These are phyloP conservation scores for Taiozyma sp. DNA, from an alignment of 1,139 yeast species.

Conservation along the genomic window DNA sequence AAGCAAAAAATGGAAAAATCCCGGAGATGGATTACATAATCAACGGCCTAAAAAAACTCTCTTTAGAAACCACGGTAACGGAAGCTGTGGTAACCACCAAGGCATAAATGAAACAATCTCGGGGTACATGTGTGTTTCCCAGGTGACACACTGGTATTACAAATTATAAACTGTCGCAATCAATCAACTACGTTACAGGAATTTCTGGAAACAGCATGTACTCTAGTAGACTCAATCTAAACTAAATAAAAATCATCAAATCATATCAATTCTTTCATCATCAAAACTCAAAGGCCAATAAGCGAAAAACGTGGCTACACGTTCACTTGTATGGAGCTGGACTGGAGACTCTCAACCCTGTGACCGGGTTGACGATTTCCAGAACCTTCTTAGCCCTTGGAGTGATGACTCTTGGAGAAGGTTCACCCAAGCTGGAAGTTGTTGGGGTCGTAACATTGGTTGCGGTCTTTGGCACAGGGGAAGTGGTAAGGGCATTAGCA, in stretches of 20 bases:
- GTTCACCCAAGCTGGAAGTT: constrained; percentile 8
- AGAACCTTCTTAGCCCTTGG: constrained; percentile 58
- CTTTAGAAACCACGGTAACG: too few species aligned
- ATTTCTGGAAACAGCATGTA: not conserved
- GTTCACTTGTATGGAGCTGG: constrained; percentile 34
- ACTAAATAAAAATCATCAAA: not conserved
- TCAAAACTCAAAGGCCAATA: not conserved
- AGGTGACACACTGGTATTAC: too few species aligned
- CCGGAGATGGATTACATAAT: not conserved
- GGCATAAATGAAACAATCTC: too few species aligned
- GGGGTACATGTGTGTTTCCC: not conserved
- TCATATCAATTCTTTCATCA: not conserved
- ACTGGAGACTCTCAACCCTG: constrained; percentile 61
- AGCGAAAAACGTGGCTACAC: not conserved
- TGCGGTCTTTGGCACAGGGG: constrained; percentile 18
- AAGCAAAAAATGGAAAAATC: not conserved
- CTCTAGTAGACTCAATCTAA: not conserved
- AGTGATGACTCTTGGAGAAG: constrained; percentile 28
- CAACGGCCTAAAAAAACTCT: too few species aligned
- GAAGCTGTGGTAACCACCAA: not conserved
- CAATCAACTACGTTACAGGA: not conserved
- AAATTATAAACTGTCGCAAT: too few species aligned
- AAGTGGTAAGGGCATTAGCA: constrained; percentile 19
- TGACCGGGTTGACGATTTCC: constrained; percentile 75
- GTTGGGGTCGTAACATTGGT: constrained; percentile 9